phyloP scores from a whole-genome alignment of 2,329 filamentous ascomycete species.

The Stachybotrys echinatus region DNA sequence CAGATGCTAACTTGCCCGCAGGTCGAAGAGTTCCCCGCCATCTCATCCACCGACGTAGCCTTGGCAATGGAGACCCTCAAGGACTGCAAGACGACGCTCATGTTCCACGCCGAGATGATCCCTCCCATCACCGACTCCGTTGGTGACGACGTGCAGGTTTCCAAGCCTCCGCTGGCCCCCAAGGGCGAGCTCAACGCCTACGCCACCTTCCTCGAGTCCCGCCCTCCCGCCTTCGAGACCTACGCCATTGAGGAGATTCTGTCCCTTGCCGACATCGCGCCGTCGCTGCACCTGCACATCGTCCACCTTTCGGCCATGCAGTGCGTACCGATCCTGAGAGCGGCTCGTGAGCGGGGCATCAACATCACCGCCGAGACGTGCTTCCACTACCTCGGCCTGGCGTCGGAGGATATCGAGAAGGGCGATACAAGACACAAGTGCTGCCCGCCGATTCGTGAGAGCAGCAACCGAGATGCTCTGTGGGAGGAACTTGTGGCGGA shows the following conservation, averaged over 20 bases:
- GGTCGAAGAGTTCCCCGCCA: constrained; percentile 93
- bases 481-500: constrained; percentile 72
- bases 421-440: constrained; percentile 94
- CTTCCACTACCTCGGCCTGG: constrained; percentile 87
- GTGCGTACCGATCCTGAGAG: constrained; percentile 74
- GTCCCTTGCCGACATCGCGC: constrained; percentile 72
- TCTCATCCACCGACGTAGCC: constrained; percentile 73
- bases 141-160: constrained; percentile 68
- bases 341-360: constrained; percentile 66
- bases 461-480: constrained; percentile 75
- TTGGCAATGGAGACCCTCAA: constrained; percentile 77
- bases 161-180: constrained; percentile 64
- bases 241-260: constrained; percentile 86
- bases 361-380: constrained; percentile 93
- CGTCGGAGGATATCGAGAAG: constrained; percentile 73
- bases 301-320: constrained; percentile 89
- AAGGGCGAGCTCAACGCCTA: constrained; percentile 72
- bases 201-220: constrained; percentile 84
- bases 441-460: constrained; percentile 83
- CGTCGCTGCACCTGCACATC: constrained; percentile 81
- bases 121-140: constrained; percentile 79
- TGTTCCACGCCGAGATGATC: constrained; percentile 99
- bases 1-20: constrained; percentile 26
- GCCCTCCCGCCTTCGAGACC: constrained; percentile 85
- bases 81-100: constrained; percentile 79